phyloP scores from a whole-genome alignment of 805 yeast genomes.

The Yarrowia deformans region DNA sequence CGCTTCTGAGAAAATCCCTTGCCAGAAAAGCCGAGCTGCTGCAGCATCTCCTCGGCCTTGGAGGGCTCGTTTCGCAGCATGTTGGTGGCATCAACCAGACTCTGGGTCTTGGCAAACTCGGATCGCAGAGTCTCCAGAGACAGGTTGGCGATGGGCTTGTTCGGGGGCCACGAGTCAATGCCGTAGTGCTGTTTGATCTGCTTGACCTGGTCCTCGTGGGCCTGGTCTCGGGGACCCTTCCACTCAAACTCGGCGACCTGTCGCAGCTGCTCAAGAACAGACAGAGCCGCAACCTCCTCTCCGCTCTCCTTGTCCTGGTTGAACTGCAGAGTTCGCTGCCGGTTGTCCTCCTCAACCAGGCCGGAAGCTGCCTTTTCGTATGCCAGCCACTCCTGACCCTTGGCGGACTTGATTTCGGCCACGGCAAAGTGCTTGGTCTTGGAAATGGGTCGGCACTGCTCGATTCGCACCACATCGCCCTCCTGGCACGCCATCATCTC shows the following conservation, averaged over 20 bases:
- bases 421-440: slow-evolving; percentile 85
- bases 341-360: slow-evolving; percentile 72
- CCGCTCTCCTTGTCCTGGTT: slow-evolving; percentile 57
- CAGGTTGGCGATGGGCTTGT: slow-evolving; percentile 53
- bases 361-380: slow-evolving; percentile 77
- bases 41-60: slow-evolving; percentile 52
- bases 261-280: slow-evolving; percentile 45
- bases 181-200: slow-evolving; percentile 57
- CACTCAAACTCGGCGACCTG: slow-evolving; percentile 41
- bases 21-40: slow-evolving; percentile 48
- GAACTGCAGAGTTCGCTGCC: slow-evolving; percentile 61
- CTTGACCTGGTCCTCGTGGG: slow-evolving; percentile 52
- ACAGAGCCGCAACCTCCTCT: slow-evolving; percentile 41
- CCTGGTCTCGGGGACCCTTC: slow-evolving; percentile 46
- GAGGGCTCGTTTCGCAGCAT: slow-evolving; percentile 50
- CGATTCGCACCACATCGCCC: slow-evolving; percentile 95
- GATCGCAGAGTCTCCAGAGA: slow-evolving; percentile 53
- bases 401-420: slow-evolving; percentile 86
- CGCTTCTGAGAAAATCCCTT: slow-evolving; percentile 41
- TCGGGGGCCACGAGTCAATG: slow-evolving; percentile 58
- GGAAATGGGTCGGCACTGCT: slow-evolving; percentile 79
- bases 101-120: slow-evolving; percentile 52
- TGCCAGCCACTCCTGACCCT: slow-evolving; percentile 89
- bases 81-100: slow-evolving; percentile 48
- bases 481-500: slow-evolving; percentile 90